These are phyloP conservation scores for Lumnitzera littorea DNA, from an alignment of 345 rosid species.

Conservation along the genomic window DNA sequence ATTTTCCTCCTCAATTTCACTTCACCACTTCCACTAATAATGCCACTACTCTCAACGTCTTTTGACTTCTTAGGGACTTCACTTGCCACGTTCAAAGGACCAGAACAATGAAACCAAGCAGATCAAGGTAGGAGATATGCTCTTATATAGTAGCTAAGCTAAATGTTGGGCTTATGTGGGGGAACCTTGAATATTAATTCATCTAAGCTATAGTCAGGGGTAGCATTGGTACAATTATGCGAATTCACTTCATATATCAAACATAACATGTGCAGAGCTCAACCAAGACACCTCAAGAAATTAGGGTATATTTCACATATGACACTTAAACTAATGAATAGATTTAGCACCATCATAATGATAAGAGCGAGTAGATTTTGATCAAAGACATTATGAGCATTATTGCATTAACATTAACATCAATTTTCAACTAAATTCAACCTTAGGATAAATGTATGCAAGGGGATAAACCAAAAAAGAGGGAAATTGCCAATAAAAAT, in stretches of 20 bases:
- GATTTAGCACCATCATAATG: no score
- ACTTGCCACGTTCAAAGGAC: constrained; percentile 17
- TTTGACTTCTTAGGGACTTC: constrained; percentile 14
- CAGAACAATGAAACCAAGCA: constrained; percentile 36
- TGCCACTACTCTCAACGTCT: constrained; percentile 15
- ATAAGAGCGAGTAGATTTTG: no score
- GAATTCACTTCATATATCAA: not conserved
- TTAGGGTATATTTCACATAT: no score
- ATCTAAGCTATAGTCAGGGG: constrained; percentile 41
- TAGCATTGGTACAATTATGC: constrained; percentile 4
- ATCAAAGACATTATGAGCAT: no score
- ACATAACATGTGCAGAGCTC: not conserved
- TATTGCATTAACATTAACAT: no score
- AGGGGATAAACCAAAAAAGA: no score
- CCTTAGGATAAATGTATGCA: no score
- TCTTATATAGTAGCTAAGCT: constrained; percentile 2
- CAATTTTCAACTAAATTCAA: no score
- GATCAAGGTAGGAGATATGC: constrained; percentile 19
- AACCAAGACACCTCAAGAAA: not conserved
- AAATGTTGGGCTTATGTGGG: constrained; percentile 16
- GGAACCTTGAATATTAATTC: constrained; percentile 55
- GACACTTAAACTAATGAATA: no score
- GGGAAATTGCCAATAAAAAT: no score
- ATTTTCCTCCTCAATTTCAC: constrained; percentile 59
- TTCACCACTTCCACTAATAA: constrained; percentile 21